Conservation (phyloP, 768 basidiomycete species). For the Hortiboletus campestris region DNA sequence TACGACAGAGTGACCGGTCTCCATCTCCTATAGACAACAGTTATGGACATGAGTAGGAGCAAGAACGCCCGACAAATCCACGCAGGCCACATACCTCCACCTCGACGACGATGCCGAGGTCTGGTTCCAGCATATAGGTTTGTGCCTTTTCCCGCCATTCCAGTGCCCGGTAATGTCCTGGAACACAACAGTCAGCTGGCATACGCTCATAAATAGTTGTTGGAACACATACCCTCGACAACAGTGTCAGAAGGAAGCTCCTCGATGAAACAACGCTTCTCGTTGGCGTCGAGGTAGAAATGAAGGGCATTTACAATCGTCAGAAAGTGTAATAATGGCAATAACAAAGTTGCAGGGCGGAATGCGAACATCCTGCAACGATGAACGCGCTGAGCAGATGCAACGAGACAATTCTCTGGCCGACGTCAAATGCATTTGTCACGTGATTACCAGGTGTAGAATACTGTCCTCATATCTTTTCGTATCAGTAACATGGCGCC, state of each 20-base stretch:
- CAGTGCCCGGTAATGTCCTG: slow-evolving; percentile 89
- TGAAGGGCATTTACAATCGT: slow-evolving; percentile 74
- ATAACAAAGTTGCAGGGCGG: slow-evolving; percentile 26
- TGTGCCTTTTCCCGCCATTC: slow-evolving; percentile 83
- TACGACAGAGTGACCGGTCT: slow-evolving; percentile 76
- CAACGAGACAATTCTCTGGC: not conserved
- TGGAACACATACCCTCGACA: slow-evolving; percentile 68
- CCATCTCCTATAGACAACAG: slow-evolving; percentile 65
- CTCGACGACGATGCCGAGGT: slow-evolving; percentile 86
- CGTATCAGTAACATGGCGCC: slow-evolving; percentile 45
- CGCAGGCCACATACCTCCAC: slow-evolving; percentile 65
- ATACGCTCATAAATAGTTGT: not conserved
- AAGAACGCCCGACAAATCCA: not conserved
- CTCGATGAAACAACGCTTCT: slow-evolving; percentile 94
- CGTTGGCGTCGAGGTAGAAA: slow-evolving; percentile 94
- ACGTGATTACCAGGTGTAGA: slow-evolving; percentile 11
- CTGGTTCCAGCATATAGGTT: slow-evolving; percentile 64
- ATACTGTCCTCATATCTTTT: not conserved
- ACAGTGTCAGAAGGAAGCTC: slow-evolving; percentile 95
- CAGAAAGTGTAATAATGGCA: slow-evolving; percentile 41
- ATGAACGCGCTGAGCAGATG: not conserved
- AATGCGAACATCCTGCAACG: slow-evolving; percentile 26
- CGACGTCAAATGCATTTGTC: slow-evolving; percentile 6
- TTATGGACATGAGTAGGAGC: not conserved
- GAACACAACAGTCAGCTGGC: not conserved